Evolutionary conservation across 768 basidiomycete genomes (phyloP).

Genomic region (Astraeus odoratus): DNA sequence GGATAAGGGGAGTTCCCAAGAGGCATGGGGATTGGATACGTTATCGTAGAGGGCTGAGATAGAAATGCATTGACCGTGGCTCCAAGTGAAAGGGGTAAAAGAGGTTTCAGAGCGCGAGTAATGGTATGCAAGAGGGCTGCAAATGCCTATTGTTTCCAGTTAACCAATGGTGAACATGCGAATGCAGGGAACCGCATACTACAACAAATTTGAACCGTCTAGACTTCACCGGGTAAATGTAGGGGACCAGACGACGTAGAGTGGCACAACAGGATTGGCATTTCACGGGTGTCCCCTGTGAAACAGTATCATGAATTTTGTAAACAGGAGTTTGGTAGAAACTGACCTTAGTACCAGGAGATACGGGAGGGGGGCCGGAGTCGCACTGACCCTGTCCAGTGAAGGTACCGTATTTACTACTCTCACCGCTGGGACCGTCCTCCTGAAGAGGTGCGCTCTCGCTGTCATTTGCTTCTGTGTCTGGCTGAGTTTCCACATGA

Average conservation of each 20-base stretch:
- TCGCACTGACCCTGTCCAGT: slow-evolving; percentile 16
- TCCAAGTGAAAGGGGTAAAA: slow-evolving; percentile 66
- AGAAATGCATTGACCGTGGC: slow-evolving; percentile 22
- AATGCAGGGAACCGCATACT: slow-evolving; percentile 10
- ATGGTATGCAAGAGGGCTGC: slow-evolving; percentile 67
- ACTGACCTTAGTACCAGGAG: slow-evolving; percentile 9
- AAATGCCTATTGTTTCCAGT: slow-evolving; percentile 34
- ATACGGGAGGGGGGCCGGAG: neutral
- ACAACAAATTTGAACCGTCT: slow-evolving; percentile 14
- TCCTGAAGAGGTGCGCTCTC: slow-evolving; percentile 28
- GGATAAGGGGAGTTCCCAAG: slow-evolving; percentile 52
- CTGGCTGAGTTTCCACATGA: slow-evolving; percentile 13
- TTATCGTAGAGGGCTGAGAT: slow-evolving; percentile 4
- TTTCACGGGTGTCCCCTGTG: slow-evolving; percentile 2
- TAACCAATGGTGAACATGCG: slow-evolving; percentile 2
- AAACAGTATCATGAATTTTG: neutral
- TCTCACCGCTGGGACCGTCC: slow-evolving; percentile 32
- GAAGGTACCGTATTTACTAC: slow-evolving; percentile 75
- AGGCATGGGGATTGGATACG: slow-evolving; percentile 15
- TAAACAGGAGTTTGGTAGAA: neutral
- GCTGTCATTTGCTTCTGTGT: slow-evolving; percentile 8
- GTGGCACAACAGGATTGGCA: slow-evolving; percentile 11
- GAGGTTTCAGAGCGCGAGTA: slow-evolving; percentile 70
- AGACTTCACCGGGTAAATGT: slow-evolving; percentile 8
- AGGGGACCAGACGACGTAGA: slow-evolving; percentile 14